Evolutionary conservation across 352 stramenopile species (phyloP), one percentile per base, ranked within the genome.

Genomic region (Globisporangium heterothallicum): DNA sequence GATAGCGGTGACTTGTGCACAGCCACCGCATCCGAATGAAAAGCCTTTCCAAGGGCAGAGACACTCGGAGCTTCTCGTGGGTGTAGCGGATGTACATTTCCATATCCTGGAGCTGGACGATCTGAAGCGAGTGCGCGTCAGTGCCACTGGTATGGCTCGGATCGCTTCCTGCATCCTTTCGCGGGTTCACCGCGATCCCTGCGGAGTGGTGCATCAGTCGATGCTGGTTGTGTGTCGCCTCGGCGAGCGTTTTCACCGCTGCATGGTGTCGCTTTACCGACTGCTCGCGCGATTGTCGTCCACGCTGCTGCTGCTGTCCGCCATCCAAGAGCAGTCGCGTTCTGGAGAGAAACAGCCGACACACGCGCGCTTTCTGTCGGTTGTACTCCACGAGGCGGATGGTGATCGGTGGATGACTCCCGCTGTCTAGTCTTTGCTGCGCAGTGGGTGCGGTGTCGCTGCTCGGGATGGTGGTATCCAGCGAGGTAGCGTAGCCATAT

Each of bases 1-100:
- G 70, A 40, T 69, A 79, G 6, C 65, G 67, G 50, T 85, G 69
- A n/a, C 72, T 83, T 30, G 55, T 58, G n/a, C 58, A 61, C 35
- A 85, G 44, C 67, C 70, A 83, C 36, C 64, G 70, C 8, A 81
- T 51, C 1, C 69, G 64, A 13, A 61, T 25, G 14, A 72, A 70
- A 30, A 85, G 64, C 4, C 72, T 58, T 22, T 79, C 72, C 22
- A 79, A 34, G 1, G 55, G 54, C 6, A 75, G 36, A 2, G 48
- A 42, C 13, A 65, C 49, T 18, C 58, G 53, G 2, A 63, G 52
- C 30, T 60, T 43, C 14, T 62, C 22, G 46, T 77, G 49, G 2
- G 63, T 49, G 22, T 73, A 78, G 32, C 64, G 56, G 26, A 80
- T 29, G 19, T 76, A 48, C 14, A 29, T n/a, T 18, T 80, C 63